A percentile compares a stretch with the other conserved stretches of the same genome.
Conservation (phyloP, 176 grass and related monocot species). For the Phyllostachys edulis region DNA sequence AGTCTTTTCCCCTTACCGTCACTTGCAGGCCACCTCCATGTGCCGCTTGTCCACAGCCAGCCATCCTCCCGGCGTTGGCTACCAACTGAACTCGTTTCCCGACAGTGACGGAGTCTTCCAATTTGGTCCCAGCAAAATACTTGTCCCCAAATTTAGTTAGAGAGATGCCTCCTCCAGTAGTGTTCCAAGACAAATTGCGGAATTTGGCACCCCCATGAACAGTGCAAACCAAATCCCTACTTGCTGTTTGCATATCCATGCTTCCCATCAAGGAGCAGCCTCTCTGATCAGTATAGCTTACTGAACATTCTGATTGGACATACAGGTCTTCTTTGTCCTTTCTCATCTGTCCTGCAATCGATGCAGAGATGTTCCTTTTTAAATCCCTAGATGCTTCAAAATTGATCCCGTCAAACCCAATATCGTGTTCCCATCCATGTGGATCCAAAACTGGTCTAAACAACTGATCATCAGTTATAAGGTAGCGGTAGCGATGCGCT, state of each 20-base stretch:
- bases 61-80: slow-evolving; percentile 59
- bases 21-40: slow-evolving; percentile 70
- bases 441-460: slow-evolving; percentile 84
- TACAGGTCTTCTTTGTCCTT: slow-evolving; percentile 92
- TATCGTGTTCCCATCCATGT: slow-evolving; percentile 97
- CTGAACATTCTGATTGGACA: slow-evolving; percentile 72
- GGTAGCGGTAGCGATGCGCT: slow-evolving; percentile 60
- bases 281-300: slow-evolving; percentile 49
- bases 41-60: slow-evolving; percentile 65
- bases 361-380: slow-evolving; percentile 46
- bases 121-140: slow-evolving; percentile 68
- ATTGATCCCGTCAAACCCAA: slow-evolving; percentile 86
- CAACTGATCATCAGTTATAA: slow-evolving; percentile 65
- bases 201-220: slow-evolving; percentile 60
- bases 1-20: slow-evolving; percentile 68
- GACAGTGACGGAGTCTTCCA: slow-evolving; percentile 63
- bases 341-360: slow-evolving; percentile 71
- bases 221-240: slow-evolving; percentile 70
- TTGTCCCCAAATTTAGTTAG: slow-evolving; percentile 73
- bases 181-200: slow-evolving; percentile 64
- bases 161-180: slow-evolving; percentile 60
- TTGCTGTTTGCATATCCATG: slow-evolving; percentile 72
- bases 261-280: slow-evolving; percentile 40
- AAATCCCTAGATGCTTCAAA: slow-evolving; percentile 58
- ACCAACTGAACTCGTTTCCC: slow-evolving; percentile 43